These are phyloP conservation scores for Cnidoscolus chayamansa DNA, from an alignment of 441 rosid genomes.

Conservation along the genomic window DNA sequence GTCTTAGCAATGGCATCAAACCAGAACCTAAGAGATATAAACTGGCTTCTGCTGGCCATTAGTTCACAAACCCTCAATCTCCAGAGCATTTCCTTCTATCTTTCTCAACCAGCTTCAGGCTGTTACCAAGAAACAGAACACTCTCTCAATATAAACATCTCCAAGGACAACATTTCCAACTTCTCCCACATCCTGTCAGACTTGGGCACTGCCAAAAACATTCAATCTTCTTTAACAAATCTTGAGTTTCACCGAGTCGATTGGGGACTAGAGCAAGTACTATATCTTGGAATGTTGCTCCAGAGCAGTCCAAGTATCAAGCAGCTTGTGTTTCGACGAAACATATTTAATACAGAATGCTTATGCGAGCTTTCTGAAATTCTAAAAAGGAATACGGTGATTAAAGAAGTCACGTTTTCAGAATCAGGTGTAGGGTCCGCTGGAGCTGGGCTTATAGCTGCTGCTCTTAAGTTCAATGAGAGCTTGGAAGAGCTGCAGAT, in stretches of 20 bases:
- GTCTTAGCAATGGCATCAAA: conserved; percentile 47
- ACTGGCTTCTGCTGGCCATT: conserved; percentile 64
- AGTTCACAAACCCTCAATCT: conserved; percentile 49
- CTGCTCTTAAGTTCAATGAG: conserved; percentile 62
- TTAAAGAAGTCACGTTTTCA: conserved; percentile 59
- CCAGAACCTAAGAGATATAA: conserved; percentile 50
- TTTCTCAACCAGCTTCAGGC: conserved; percentile 50
- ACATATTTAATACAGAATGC: conserved; percentile 50
- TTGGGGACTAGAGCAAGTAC: conserved; percentile 59
- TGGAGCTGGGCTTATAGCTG: conserved; percentile 67
- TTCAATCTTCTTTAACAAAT: conserved; percentile 45
- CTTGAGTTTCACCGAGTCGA: conserved; percentile 60
- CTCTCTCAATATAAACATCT: conserved; percentile 60
- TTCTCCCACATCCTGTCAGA: conserved; percentile 56
- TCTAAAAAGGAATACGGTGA: conserved; percentile 48
- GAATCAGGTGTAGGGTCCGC: conserved; percentile 53
- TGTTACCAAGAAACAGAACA: conserved; percentile 63
- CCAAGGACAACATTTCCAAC: conserved; percentile 33
- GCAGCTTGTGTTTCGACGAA: conserved; percentile 55
- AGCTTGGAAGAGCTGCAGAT: conserved; percentile 83
- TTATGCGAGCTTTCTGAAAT: conserved; percentile 54
- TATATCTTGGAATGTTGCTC: conserved; percentile 52
- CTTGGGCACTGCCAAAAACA: conserved; percentile 42
- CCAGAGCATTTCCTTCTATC: conserved; percentile 59
- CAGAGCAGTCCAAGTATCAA: conserved; percentile 55